Evolutionary conservation across 495 filamentous ascomycete species (phyloP).

Genomic region (Cryomyces antarcticus): DNA sequence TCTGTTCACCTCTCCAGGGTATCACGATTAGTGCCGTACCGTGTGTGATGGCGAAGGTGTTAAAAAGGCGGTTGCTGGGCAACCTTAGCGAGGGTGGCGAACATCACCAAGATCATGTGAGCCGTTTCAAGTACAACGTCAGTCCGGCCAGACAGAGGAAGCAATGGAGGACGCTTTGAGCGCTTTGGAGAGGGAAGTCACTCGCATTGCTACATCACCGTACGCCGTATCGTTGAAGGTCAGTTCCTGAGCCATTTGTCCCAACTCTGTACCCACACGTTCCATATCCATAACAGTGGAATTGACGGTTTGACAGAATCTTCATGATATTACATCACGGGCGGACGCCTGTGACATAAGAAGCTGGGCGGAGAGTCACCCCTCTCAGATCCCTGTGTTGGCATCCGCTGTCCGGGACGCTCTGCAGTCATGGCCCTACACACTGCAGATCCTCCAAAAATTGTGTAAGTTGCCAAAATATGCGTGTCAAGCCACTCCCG

Average conservation of each 20-base stretch:
- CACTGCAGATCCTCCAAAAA: slow-evolving; percentile 11
- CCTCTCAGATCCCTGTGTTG: slow-evolving; percentile 10
- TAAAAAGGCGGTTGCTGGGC: no score
- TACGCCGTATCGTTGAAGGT: background rate
- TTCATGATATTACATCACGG: slow-evolving; percentile 8
- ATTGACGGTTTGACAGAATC: slow-evolving; percentile 2
- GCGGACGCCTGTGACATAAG: slow-evolving; percentile 2
- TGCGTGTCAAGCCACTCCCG: background rate
- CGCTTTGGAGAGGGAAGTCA: no score
- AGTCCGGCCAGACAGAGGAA: no score
- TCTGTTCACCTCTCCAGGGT: no score
- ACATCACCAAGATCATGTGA: no score
- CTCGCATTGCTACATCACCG: no score
- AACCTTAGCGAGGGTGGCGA: no score
- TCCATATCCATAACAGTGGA: background rate
- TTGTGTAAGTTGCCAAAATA: background rate
- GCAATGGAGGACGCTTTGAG: no score
- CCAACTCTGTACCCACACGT: background rate
- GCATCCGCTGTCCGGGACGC: slow-evolving; percentile 10
- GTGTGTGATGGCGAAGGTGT: no score
- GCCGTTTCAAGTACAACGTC: no score
- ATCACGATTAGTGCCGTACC: no score
- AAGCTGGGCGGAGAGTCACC: slow-evolving; percentile 7
- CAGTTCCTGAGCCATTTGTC: background rate
- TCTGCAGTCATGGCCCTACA: slow-evolving; percentile 13